These are phyloP conservation scores for Teratosphaeria destructans DNA, from an alignment of 2,329 filamentous ascomycete genomes.

Conservation along the genomic window DNA sequence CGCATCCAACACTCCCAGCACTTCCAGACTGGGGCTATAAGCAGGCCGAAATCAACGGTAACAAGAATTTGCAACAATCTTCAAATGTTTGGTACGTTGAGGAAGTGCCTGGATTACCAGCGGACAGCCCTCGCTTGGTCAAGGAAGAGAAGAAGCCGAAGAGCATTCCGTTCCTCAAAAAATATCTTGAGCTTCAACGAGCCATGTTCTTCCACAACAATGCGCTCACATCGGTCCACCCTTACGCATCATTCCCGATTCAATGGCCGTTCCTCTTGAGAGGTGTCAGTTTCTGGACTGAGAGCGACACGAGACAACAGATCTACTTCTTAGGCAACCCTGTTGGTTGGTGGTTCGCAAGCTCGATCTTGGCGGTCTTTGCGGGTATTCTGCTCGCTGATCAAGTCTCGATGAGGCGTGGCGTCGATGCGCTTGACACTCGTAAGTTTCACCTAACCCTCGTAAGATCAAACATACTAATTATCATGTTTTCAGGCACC, in stretches of 20 bases:
- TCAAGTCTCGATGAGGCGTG: slow-evolving; percentile 84
- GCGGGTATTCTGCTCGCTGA: slow-evolving; percentile 85
- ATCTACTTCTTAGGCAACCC: slow-evolving; percentile 99
- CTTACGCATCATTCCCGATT: slow-evolving; percentile 88
- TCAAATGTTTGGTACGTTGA: slow-evolving; percentile 95
- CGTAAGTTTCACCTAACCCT: slow-evolving; percentile 51
- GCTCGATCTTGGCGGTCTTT: slow-evolving; percentile 84
- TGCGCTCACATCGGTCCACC: slow-evolving; percentile 91
- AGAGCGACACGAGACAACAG: slow-evolving; percentile 86
- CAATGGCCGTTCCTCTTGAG: slow-evolving; percentile 97
- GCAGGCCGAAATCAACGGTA: slow-evolving; percentile 98
- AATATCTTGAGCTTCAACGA: slow-evolving; percentile 92
- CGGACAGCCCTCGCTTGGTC: slow-evolving; percentile 60
- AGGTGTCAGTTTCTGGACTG: slow-evolving; percentile 98
- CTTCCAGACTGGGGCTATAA: slow-evolving; percentile 97
- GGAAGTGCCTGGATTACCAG: slow-evolving; percentile 69
- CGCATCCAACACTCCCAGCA: slow-evolving; percentile 63
- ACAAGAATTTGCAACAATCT: slow-evolving; percentile 82
- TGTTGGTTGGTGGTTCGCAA: slow-evolving; percentile 92
- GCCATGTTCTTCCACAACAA: slow-evolving; percentile 99
- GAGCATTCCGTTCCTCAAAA: slow-evolving; percentile 74
- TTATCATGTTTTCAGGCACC: slow-evolving; percentile 49
- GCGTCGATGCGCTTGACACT: slow-evolving; percentile 83
- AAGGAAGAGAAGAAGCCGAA: slow-evolving; percentile 74
- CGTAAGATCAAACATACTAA: neutral